Evolutionary conservation across 2,329 filamentous ascomycete genomes (phyloP), one percentile per base, ranked within the genome.

Genomic region (Cladosporium cucumerinum): DNA sequence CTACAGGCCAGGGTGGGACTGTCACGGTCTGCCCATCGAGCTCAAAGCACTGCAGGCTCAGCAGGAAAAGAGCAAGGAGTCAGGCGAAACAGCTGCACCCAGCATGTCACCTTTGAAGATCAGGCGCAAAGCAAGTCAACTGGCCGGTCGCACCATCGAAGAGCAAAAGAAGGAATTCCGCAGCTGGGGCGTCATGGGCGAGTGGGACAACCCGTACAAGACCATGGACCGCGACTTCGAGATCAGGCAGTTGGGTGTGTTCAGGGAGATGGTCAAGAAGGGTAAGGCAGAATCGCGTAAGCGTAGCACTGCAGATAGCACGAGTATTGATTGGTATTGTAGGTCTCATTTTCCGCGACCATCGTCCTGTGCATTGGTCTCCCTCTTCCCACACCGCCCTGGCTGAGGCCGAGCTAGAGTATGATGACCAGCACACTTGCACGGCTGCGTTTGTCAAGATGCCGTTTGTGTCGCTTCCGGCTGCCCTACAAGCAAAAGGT

Each of bases 1-100:
- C 46, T 99, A 96, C 74, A 83, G 93, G 18, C 95, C 95, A 2
- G 94, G 95, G 54, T 99, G 95, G 95, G 96, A 99, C 76, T 99
- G 95, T 70, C 95, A 99, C 81, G 95, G 95, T 0, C 84, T 99
- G 57, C 95, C 95, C 0, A 99, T 99, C 74, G 95, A 99, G 82
- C 85, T 98, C 72, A 99, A 98, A 79, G 95, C 93, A 26, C 84
- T 99, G 18, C 90, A 90, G 71, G 74, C 78, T n/a, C 73, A 78
- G 28, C 69, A 71, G 23, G 73, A 78, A 25, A 69, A 70, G 28
- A 73, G 82, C 75, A 74, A 80, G 72, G 69, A 71, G 25, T 34
- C 59, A 63, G 65, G 63, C 62, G n/a, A 73, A 72, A 39, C 74
- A 69, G 66, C 66, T 11, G 67, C 67, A 8, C 64, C 72, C 21